Percentiles rank a stretch among this genome's conserved stretches.
Conservation (phyloP, 2,329 filamentous ascomycete genomes). For the Hypoxylon sp. region DNA sequence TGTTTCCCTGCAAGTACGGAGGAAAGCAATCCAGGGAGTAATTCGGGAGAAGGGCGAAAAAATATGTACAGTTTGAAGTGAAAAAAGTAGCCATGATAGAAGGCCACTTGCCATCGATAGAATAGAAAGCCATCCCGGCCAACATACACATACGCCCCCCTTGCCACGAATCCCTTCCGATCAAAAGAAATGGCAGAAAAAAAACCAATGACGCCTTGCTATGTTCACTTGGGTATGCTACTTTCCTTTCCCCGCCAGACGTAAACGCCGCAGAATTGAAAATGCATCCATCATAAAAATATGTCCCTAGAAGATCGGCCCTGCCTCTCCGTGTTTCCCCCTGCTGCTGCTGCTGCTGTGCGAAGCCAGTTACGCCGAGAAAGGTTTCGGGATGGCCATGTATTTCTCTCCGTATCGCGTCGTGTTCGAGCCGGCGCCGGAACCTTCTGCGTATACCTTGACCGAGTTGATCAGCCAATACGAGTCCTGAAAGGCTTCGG, state of each 20-base stretch:
- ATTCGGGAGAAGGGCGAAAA: constrained; percentile 6
- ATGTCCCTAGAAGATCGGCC: constrained; percentile 13
- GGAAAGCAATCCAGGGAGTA: background rate
- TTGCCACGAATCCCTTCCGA: background rate
- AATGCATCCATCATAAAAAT: constrained; percentile 1
- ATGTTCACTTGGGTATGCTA: constrained; percentile 13
- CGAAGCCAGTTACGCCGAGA: constrained; percentile 39
- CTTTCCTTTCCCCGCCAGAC: constrained; percentile 1
- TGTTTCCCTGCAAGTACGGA: background rate
- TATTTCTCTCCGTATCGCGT: constrained; percentile 12
- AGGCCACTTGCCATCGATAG: background rate
- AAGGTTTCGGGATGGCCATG: constrained; percentile 28
- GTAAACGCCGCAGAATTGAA: constrained; percentile 7
- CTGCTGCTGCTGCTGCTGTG: too few species aligned
- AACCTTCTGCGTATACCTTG: constrained; percentile 65
- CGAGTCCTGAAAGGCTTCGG: constrained; percentile 74
- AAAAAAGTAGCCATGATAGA: background rate
- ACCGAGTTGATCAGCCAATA: constrained; percentile 83
- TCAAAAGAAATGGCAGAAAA: constrained; percentile 4
- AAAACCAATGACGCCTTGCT: constrained; percentile 14
- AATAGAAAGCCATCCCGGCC: background rate
- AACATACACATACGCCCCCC: background rate
- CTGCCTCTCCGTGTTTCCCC: constrained; percentile 9
- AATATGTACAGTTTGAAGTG: constrained; percentile 12
- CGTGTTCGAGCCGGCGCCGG: background rate